Percentiles rank a stretch among this genome's conserved stretches.
Conservation (phyloP, 371 early-diverging fungal genomes). For the Phascolomyces articulosus region DNA sequence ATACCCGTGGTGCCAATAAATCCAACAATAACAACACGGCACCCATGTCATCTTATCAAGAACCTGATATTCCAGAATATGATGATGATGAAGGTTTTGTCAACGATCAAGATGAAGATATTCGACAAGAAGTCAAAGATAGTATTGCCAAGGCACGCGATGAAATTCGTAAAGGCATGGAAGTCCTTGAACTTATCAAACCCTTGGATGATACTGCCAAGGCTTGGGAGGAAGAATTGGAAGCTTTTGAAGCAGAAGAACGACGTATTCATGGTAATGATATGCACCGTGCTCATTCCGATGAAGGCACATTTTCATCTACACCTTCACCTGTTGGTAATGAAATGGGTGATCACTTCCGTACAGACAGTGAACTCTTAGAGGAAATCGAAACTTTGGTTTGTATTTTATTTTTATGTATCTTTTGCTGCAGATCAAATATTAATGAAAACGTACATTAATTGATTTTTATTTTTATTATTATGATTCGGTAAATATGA, state of each 20-base stretch:
- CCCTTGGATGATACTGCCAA: conserved; percentile 44
- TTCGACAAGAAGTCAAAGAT: conserved; percentile 47
- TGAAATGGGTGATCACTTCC: conserved; percentile 11
- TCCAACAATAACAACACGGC: not conserved
- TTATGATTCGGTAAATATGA: not conserved
- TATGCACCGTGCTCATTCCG: conserved; percentile 30
- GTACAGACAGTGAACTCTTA: conserved; percentile 25
- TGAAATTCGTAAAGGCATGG: conserved; percentile 61
- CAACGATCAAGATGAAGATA: conserved; percentile 36
- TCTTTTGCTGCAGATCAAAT: no score
- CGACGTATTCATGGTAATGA: conserved; percentile 26
- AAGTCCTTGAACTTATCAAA: conserved; percentile 52
- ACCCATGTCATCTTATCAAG: not conserved
- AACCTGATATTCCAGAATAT: conserved; percentile 4
- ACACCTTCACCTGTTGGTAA: conserved; percentile 38
- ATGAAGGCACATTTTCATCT: conserved; percentile 46
- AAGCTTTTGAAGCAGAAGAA: conserved; percentile 44
- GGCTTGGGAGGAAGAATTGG: conserved; percentile 47
- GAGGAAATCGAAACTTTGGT: conserved; percentile 42
- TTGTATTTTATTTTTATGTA: not conserved
- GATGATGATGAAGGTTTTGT: conserved; percentile 37
- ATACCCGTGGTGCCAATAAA: not conserved
- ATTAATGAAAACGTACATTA: no score
- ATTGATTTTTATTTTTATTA: no score
- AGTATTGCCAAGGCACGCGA: conserved; percentile 66